Base-by-base conservation (phyloP, 2,329 filamentous ascomycete genomes). In the Microcyclospora pomicola region DNA sequence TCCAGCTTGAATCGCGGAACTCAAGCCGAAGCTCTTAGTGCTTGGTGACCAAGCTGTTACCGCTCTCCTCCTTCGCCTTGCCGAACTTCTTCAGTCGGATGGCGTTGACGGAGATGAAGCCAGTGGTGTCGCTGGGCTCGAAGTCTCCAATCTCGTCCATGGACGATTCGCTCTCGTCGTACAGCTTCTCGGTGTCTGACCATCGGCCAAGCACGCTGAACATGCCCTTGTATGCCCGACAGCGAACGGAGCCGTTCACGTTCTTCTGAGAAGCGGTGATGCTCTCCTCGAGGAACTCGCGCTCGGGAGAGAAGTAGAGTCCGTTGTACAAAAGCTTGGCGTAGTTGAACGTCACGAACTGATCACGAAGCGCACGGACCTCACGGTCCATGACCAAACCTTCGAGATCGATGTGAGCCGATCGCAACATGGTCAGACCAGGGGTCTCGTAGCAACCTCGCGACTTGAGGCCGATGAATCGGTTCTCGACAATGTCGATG, bases 401-500 rank as follows among this genome's bases (percentile, higher is more conserved):
- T 55, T 80, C 73, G 36, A 77, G 61, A 53, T 79, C 74, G 46
- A 77, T 56, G 59, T 76, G 73, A 2, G 72, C 72, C 36, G 64
- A 58, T 39, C 72, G 67, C 32, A 75, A 68, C 52, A 66, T 66
- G 29, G 67, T 72, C 31, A 77, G 61, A 40, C 66, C 73, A 1
- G 73, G 73, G 9, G 73, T 71, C 54, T 87, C 82, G 67, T 87
- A 87, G 68, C 82, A 87, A 52, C 82, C 82, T 53, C 82, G 75
- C 49, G 72, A 78, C 69, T 87, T 87, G 52, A 87, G 69, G 46
- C 82, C 82, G 55, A 83, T 80, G 67, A 80, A 83, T 38, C 82
- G 73, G 66, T 82, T 82, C 59, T 85, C 81, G 43, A 87, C 82
- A 55, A 88, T 88, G 60, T 88, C 82, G 48, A 88, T 79, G 53